Evolutionary conservation across 2,329 filamentous ascomycete species (phyloP), one percentile per base, ranked within the genome.

Genomic region (Trichoderma simmonsii): DNA sequence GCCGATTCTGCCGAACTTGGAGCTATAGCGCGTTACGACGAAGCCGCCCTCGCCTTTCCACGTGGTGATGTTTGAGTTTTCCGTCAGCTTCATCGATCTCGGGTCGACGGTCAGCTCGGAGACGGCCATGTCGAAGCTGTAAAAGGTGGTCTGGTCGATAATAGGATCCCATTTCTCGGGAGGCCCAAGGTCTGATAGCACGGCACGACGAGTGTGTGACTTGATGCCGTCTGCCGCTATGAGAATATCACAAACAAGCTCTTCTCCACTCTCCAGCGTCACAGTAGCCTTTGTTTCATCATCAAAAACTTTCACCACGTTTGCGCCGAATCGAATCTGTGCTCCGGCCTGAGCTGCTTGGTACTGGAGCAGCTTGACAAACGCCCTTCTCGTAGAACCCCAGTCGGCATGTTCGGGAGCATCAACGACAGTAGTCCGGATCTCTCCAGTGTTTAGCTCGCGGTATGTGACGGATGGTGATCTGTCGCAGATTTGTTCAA

Each of bases 1-100:
- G 5, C 72, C 73, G 15, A 73, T 69, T 18, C 65, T 39, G 4
- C 61, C 48, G 1, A 73, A 63, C 5, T 73, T 75, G 2, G 56
- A 24, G 63, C 74, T 77, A 57, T 74, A 75, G 3, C 76, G 72
- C 4, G 75, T 75, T 3, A 77, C 70, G 7, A 72, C 73, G 18
- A 76, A 60, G 3, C 72, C 73, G 12, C 73, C 72, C 0, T 74
- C 54, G 30, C 75, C 74, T 65, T 73, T 74, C 73, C 75, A 77
- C 6, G 71, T 56, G 30, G 75, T 77, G 66, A 77, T 73, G 15
- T 74, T 73, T 14, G 65, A 51, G 34, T 74, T 68, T 32, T 75
- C 69, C 30, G 73, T 75, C 60, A 77, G 66, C 4, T 68, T 72
- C 6, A 36, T 62, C 18, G 73, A 66, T 1, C n/a, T 72, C 0